Evolutionary conservation across 495 filamentous ascomycete genomes (phyloP), one percentile per base, ranked within the genome.

Genomic region (Hypoxylon fuscum): DNA sequence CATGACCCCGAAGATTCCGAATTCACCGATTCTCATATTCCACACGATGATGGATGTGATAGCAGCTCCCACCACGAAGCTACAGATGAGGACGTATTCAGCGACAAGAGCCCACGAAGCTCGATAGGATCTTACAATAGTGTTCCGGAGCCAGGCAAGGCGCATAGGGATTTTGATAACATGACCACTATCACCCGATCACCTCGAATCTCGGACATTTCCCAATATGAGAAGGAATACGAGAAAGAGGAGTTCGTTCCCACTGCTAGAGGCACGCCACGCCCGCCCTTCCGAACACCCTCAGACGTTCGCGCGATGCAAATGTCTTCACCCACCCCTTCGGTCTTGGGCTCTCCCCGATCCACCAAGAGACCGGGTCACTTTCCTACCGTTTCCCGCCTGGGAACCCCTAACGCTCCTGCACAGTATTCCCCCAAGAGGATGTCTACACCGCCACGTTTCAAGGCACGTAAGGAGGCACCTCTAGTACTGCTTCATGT

Each of bases 401-500:
- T 78, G 40, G 79, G 77, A 25, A 83, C 75, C 31, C 76, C 81
- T 15, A 77, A 54, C 12, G 72, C 70, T 3, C 71, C 71, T 14
- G 76, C 66, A 18, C 85, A 82, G 59, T 84, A 77, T 35, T 85
- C 77, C 35, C 76, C 75, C 15, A 88, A 86, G 74, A 87, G 82
- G 49, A 88, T 85, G 63, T 83, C 81, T 48, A 85, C 79, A 18
- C 83, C 78, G 10, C 72, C 74, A 14, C 72, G 76, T 14, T 80
- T 83, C 54, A 81, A 74, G 75, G 68, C 47, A 58, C 76, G 74
- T 60, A 74, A 80, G 70, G 78, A 84, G 34, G 72, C 66, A 20
- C 93, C 94, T 1, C 85, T 98, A 6, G 90, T 97, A 3, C 80
- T 97, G 6, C 80, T 98, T 1, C 94, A 98, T 64, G 90, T 94